Base-by-base conservation (phyloP, 2,329 filamentous ascomycete genomes). In the Pseudogymnoascus sp. region DNA sequence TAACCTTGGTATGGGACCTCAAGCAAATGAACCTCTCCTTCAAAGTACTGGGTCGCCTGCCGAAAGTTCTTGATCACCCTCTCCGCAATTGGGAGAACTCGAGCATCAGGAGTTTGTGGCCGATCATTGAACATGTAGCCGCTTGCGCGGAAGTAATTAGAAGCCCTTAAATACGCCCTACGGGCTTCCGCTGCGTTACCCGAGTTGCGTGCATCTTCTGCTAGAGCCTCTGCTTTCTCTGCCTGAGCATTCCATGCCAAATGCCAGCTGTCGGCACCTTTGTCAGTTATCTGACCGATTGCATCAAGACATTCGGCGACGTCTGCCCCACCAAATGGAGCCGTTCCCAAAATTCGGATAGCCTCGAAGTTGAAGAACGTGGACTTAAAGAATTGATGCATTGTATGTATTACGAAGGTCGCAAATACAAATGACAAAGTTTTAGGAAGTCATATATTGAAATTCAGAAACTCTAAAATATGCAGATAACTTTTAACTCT, bases 281-380 rank as follows among this genome's bases (percentile, higher is more conserved):
- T 58, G 18, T 73, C 65, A 54, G 71, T 74, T 69, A 79, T 76
- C 35, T 71, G 63, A 8, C 65, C 69, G 1, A 69, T 70, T 7
- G 75, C 74, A 28, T 74, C 71, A 4, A 79, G 71, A 11, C 67
- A 71, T 61, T 80, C 77, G 20, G 69, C 75, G 1, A 75, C 67
- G 4, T 79, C 77, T 59, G 67, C 68, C 0, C 77, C 77, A 2
- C 70, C 71, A 12, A 64, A 66, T 0, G 70, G 67, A 0, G 75
- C 70, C 1, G 66, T 74, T 47, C 71, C 74, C 4, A 79, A 71
- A 22, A 79, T 57, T 4, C 78, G 74, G 11, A 76, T 57, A 4
- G 69, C 65, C 64, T 79, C 77, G 63, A 79, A 79, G 64, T 79
- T 68, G 70, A 76, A 78, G 61, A 77, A 77, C 18, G 60, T 43